phyloP scores from a whole-genome alignment of 768 basidiomycete genomes.

The Rubroboletus pulcherrimus region DNA sequence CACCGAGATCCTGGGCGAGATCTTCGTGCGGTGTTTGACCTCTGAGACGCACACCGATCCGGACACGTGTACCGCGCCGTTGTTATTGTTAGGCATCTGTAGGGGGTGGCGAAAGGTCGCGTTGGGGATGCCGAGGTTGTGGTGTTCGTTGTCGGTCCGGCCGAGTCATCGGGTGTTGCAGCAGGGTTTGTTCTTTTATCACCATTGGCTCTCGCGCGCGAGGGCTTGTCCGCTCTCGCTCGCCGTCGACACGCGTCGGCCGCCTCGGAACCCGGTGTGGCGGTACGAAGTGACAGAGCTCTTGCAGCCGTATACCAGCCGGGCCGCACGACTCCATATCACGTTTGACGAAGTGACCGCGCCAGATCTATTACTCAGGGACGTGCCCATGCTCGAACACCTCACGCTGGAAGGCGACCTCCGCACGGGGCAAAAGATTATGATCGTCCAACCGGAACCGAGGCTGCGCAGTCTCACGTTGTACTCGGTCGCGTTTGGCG shows the following conservation, averaged over 20 bases:
- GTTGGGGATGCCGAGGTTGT: slow-evolving; percentile 40
- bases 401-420: slow-evolving; percentile 14
- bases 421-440: slow-evolving; percentile 1
- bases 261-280: slow-evolving; percentile 18
- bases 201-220: slow-evolving; percentile 22
- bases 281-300: slow-evolving; percentile 20
- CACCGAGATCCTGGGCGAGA: slow-evolving; percentile 43
- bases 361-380: slow-evolving; percentile 13
- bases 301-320: slow-evolving; percentile 18
- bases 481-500: background rate
- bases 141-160: slow-evolving; percentile 39
- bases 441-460: slow-evolving; percentile 3
- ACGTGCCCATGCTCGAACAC: slow-evolving; percentile 19
- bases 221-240: slow-evolving; percentile 19
- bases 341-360: slow-evolving; percentile 8
- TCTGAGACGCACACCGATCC: slow-evolving; percentile 24
- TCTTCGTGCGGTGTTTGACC: slow-evolving; percentile 40
- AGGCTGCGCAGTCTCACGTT: slow-evolving; percentile 16
- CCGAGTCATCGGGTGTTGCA: slow-evolving; percentile 4
- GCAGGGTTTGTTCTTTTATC: slow-evolving; percentile 12
- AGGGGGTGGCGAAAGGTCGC: slow-evolving; percentile 40
- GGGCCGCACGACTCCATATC: slow-evolving; percentile 8
- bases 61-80: slow-evolving; percentile 27
- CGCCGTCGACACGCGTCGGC: slow-evolving; percentile 14
- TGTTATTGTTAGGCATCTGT: slow-evolving; percentile 40